Percentiles rank a stretch among this genome's conserved stretches.
Evolutionary conservation across 2,329 filamentous ascomycete genomes (phyloP).

Genomic region (Colletotrichum cuscutae): DNA sequence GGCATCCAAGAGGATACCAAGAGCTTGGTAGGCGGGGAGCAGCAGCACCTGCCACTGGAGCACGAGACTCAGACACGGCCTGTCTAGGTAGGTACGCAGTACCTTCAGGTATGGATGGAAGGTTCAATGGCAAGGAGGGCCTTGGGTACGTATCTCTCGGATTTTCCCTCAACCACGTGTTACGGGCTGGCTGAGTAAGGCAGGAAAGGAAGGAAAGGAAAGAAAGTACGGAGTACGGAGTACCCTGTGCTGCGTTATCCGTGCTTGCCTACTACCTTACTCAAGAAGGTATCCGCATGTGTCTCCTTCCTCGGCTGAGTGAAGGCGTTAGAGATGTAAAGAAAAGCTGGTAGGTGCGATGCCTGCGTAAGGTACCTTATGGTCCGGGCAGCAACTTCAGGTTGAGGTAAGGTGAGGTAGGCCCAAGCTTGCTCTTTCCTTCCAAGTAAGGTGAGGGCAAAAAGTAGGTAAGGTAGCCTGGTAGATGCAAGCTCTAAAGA

Average conservation of each 20-base stretch:
- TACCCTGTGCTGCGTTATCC: not conserved
- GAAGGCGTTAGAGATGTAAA: not conserved
- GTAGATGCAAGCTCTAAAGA: not conserved
- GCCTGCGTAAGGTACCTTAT: conserved; percentile 3
- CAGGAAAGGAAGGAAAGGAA: not conserved
- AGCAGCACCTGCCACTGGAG: not conserved
- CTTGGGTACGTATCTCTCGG: not conserved
- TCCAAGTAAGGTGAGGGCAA: not conserved
- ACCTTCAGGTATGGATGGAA: too few relatives aligned
- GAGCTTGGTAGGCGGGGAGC: conserved; percentile 1
- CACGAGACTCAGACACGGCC: not conserved
- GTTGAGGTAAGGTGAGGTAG: not conserved
- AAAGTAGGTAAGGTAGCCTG: not conserved
- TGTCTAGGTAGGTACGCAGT: too few relatives aligned
- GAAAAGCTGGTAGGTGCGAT: conserved; percentile 17
- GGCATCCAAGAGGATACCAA: conserved; percentile 25
- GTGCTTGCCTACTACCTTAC: not conserved
- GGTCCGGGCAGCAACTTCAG: not conserved
- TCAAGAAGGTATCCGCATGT: too few relatives aligned
- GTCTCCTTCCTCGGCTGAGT: not conserved
- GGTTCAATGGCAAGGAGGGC: not conserved
- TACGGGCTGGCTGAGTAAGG: not conserved
- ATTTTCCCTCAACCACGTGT: not conserved
- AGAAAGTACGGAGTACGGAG: not conserved
- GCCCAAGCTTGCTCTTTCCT: not conserved